These are phyloP conservation scores for Mallotus repandus DNA, from an alignment of 441 rosid species.

Conservation along the genomic window DNA sequence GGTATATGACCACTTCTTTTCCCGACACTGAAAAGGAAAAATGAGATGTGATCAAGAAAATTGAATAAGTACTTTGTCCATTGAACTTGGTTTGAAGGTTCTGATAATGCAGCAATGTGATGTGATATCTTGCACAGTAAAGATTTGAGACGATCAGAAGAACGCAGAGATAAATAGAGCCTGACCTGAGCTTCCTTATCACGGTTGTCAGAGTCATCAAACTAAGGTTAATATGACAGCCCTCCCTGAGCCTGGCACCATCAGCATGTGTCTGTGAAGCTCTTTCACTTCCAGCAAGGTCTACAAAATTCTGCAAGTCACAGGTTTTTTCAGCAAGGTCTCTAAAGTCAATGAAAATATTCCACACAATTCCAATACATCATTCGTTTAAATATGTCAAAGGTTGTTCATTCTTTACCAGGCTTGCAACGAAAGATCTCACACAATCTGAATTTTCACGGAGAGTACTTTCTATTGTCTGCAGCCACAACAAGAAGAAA, in stretches of 20 bases:
- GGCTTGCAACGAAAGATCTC: constrained; percentile 91
- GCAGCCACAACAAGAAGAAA: constrained; percentile 30
- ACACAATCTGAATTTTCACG: constrained; percentile 94
- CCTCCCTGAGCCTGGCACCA: constrained; percentile 95
- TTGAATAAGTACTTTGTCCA: not conserved
- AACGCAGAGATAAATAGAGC: not conserved
- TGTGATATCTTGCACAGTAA: no score
- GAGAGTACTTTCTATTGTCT: constrained; percentile 90
- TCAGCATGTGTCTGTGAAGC: constrained; percentile 96
- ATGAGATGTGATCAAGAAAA: not conserved
- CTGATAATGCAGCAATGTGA: not conserved
- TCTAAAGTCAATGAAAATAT: constrained; percentile 2
- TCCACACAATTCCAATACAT: not conserved
- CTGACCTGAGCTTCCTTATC: constrained; percentile 92
- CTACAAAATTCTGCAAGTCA: constrained; percentile 85
- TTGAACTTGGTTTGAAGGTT: not conserved
- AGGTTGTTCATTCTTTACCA: constrained; percentile 47
- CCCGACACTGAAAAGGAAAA: constrained; percentile 59
- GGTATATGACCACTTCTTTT: constrained; percentile 94
- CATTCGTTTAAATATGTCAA: constrained; percentile 1
- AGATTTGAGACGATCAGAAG: not conserved
- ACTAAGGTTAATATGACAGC: constrained; percentile 98
- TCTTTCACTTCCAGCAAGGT: constrained; percentile 99
- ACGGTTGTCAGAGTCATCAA: constrained; percentile 98
- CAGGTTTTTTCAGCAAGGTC: constrained; percentile 7